phyloP scores from a whole-genome alignment of 208 protist genomes.

The Trypanosoma boissoni region DNA sequence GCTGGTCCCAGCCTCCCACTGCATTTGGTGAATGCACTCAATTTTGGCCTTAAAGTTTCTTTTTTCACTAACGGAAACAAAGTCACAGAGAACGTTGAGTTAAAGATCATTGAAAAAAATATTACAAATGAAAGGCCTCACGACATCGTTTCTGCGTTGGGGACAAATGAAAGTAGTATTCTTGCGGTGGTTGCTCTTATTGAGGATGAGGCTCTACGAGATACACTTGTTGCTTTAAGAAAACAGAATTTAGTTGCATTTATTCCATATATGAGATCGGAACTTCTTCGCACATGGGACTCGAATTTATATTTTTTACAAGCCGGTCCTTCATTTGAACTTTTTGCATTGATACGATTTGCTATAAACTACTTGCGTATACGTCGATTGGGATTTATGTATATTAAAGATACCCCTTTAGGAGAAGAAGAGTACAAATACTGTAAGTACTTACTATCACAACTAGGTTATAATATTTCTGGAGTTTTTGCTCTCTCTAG shows the following conservation, averaged over 20 bases:
- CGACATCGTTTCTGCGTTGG: neutral
- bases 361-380: neutral
- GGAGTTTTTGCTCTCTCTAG: neutral
- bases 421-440: slow-evolving; percentile 5
- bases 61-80: neutral
- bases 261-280: neutral
- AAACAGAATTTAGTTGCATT: slow-evolving; percentile 8
- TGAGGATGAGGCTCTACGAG: neutral
- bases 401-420: neutral
- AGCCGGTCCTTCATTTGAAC: neutral
- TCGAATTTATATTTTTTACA: slow-evolving; percentile 6
- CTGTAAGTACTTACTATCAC: neutral
- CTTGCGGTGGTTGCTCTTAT: slow-evolving; percentile 1
- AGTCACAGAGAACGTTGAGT: neutral
- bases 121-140: neutral
- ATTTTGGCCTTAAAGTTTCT: neutral
- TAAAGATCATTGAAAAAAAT: neutral
- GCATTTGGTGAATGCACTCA: neutral
- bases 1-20: neutral
- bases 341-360: slow-evolving; percentile 4
- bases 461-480: neutral
- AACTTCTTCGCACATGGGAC: neutral
- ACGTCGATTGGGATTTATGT: slow-evolving; percentile 10
- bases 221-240: neutral
- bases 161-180: neutral